These are phyloP conservation scores for Alternaria sp. DNA, from an alignment of 2,329 filamentous ascomycete genomes.

Conservation along the genomic window DNA sequence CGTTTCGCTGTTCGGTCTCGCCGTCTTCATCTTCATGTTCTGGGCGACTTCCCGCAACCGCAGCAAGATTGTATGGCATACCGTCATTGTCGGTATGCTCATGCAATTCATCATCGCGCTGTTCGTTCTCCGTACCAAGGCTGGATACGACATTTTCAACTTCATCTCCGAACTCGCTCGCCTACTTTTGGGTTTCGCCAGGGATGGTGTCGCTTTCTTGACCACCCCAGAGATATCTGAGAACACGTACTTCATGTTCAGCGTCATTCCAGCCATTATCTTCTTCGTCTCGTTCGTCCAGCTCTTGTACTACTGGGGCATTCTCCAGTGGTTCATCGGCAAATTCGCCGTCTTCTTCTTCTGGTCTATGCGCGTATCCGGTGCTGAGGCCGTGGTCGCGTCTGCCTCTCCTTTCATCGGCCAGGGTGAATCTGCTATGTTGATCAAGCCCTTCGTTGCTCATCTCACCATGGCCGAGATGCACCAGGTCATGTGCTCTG, in stretches of 20 bases:
- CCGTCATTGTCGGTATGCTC: constrained; percentile 83
- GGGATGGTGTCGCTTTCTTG: constrained; percentile 75
- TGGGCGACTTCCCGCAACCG: constrained; percentile 75
- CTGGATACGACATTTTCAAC: constrained; percentile 87
- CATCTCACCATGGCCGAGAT: constrained; percentile 87
- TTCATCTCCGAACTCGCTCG: constrained; percentile 81
- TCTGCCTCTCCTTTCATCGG: constrained; percentile 93
- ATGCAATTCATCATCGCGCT: constrained; percentile 86
- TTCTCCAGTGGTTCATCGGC: constrained; percentile 86
- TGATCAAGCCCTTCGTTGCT: constrained; percentile 85
- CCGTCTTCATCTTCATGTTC: constrained; percentile 71
- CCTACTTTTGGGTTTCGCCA: constrained; percentile 76
- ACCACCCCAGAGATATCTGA: constrained; percentile 56
- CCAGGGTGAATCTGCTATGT: constrained; percentile 91
- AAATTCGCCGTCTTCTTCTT: constrained; percentile 93
- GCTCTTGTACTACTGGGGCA: constrained; percentile 78
- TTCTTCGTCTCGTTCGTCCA: constrained; percentile 96
- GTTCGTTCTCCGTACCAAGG: constrained; percentile 81
- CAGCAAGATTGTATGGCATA: constrained; percentile 58
- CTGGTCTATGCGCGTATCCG: constrained; percentile 85
- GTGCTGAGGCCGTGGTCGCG: constrained; percentile 91
- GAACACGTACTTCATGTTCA: constrained; percentile 72
- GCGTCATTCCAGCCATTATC: constrained; percentile 88
- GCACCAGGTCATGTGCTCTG: constrained; percentile 91
- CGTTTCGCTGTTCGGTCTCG: constrained; percentile 78